Percentiles rank a stretch among this genome's conserved stretches.
phyloP scores from a whole-genome alignment of 2,329 filamentous ascomycete species.

The Xylariales sp. region DNA sequence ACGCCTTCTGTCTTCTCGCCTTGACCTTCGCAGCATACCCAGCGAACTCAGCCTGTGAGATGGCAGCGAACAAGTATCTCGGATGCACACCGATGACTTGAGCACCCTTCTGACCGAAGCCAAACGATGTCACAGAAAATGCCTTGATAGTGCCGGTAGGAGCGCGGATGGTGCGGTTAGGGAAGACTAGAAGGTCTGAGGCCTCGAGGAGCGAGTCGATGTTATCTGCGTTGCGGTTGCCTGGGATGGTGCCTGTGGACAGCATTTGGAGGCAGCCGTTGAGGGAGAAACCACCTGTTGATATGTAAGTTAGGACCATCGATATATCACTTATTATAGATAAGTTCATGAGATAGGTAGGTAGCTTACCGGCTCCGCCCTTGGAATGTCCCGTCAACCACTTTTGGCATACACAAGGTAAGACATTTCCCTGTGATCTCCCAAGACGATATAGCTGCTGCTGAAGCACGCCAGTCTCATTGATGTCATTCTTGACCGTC shows the following conservation, averaged over 20 bases:
- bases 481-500: constrained; percentile 33
- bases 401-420: constrained; percentile 32
- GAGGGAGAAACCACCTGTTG: constrained; percentile 90
- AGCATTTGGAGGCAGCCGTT: constrained; percentile 96
- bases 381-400: constrained; percentile 33
- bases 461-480: constrained; percentile 31
- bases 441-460: constrained; percentile 31
- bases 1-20: background rate
- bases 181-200: constrained; percentile 5
- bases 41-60: constrained; percentile 14
- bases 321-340: background rate
- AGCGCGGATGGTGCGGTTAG: background rate
- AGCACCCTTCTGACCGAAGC: constrained; percentile 40
- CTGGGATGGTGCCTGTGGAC: constrained; percentile 88
- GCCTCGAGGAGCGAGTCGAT: constrained; percentile 39
- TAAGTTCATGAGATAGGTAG: background rate
- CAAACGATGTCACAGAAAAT: constrained; percentile 36
- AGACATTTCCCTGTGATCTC: constrained; percentile 26
- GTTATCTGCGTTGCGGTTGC: constrained; percentile 97
- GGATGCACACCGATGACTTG: constrained; percentile 31
- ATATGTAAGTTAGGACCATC: background rate
- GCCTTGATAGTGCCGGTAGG: constrained; percentile 22
- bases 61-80: constrained; percentile 28
- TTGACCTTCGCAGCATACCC: constrained; percentile 11
- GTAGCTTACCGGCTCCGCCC: constrained; percentile 28